These are phyloP conservation scores for Echria macrotheca DNA, from an alignment of 495 filamentous ascomycete genomes.

Conservation along the genomic window DNA sequence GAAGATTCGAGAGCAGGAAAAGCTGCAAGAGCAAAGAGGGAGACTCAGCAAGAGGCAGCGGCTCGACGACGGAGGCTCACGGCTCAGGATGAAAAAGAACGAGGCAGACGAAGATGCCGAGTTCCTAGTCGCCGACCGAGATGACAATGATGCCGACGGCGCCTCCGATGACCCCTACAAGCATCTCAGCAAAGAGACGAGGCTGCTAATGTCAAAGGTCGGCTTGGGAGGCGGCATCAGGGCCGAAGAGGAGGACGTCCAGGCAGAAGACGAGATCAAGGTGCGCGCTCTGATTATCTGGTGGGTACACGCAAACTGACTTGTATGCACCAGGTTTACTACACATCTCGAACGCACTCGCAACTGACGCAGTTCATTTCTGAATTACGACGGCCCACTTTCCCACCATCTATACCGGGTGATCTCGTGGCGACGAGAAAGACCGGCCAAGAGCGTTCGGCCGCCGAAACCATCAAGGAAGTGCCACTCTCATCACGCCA, in stretches of 20 bases:
- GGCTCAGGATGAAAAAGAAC: slow-evolving; percentile 24
- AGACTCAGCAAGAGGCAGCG: slow-evolving; percentile 26
- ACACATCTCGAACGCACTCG: slow-evolving; percentile 92
- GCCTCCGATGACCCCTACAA: slow-evolving; percentile 24
- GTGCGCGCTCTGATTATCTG: slow-evolving; percentile 23
- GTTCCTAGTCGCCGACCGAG: slow-evolving; percentile 74
- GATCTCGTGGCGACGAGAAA: slow-evolving; percentile 17
- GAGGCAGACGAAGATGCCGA: slow-evolving; percentile 57
- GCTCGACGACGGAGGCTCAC: slow-evolving; percentile 22
- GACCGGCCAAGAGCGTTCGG: slow-evolving; percentile 22
- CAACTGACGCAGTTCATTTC: slow-evolving; percentile 91
- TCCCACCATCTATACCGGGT: slow-evolving; percentile 54
- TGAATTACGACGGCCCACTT: slow-evolving; percentile 74
- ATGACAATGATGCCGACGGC: slow-evolving; percentile 66
- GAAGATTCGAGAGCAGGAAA: slow-evolving; percentile 64
- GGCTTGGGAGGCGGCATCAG: slow-evolving; percentile 27
- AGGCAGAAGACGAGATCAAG: slow-evolving; percentile 58
- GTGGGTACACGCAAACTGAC: slow-evolving; percentile 8
- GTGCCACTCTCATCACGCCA: slow-evolving; percentile 85
- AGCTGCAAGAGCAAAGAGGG: slow-evolving; percentile 47
- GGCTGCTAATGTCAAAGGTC: slow-evolving; percentile 57
- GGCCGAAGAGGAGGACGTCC: slow-evolving; percentile 40
- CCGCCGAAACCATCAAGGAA: slow-evolving; percentile 70
- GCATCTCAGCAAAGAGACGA: slow-evolving; percentile 56
- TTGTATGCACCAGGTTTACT: slow-evolving; percentile 61